A percentile compares a stretch with the other conserved stretches of the same genome.
Conservation (phyloP, 768 basidiomycete species). For the Psilocybe cyanescens region DNA sequence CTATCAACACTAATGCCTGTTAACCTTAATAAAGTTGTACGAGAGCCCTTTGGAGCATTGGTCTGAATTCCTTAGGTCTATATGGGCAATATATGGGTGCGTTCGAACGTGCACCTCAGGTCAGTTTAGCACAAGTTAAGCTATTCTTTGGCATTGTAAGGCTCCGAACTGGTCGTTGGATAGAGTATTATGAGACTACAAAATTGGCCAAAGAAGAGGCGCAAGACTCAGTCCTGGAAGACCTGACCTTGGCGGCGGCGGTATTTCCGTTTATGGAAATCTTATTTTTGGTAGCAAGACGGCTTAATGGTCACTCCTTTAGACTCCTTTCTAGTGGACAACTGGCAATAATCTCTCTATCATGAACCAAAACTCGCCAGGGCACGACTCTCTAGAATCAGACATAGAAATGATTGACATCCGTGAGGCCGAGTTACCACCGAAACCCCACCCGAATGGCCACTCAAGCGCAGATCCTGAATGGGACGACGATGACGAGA, state of each 20-base stretch:
- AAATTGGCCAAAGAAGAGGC: too few species aligned
- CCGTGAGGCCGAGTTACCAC: constrained; percentile 22
- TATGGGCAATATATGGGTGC: too few species aligned
- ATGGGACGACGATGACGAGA: constrained; percentile 41
- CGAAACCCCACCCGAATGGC: constrained; percentile 15
- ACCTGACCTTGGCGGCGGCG: neutral
- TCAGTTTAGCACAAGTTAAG: too few species aligned
- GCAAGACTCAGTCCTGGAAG: too few species aligned
- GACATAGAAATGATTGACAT: constrained; percentile 42
- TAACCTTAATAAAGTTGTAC: too few species aligned
- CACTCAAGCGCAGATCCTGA: constrained; percentile 16
- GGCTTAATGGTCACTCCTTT: neutral
- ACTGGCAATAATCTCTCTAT: neutral
- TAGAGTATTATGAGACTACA: too few species aligned
- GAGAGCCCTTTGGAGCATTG: too few species aligned
- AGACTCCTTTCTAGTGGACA: neutral
- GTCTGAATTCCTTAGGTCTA: too few species aligned
- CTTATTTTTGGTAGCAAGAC: neutral
- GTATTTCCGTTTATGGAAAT: neutral
- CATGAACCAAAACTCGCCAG: constrained; percentile 38
- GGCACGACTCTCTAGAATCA: constrained; percentile 28
- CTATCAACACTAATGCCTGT: too few species aligned
- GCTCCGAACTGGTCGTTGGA: too few species aligned
- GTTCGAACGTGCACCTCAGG: too few species aligned
- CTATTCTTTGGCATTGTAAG: too few species aligned